These are phyloP conservation scores for Wickerhamomyces queroliae DNA, from an alignment of 805 yeast genomes.

Conservation along the genomic window DNA sequence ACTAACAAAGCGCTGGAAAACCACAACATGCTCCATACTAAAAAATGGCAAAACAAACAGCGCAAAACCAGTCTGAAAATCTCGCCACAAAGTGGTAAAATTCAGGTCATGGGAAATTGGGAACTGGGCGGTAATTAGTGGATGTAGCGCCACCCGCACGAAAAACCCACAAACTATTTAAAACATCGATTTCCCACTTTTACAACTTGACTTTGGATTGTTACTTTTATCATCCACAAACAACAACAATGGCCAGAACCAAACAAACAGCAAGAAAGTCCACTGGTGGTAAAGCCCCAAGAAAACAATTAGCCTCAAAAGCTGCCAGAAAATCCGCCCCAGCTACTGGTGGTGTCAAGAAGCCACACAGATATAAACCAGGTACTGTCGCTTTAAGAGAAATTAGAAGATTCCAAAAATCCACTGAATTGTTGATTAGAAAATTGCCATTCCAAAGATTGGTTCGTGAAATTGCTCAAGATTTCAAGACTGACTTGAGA, in stretches of 20 bases:
- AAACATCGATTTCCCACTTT: conserved; percentile 1
- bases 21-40: not conserved
- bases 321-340: conserved; percentile 94
- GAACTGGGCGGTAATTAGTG: no score
- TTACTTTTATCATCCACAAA: conserved; percentile 7
- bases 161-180: not conserved
- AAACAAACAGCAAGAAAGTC: conserved; percentile 94
- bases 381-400: conserved; percentile 96
- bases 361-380: conserved; percentile 95
- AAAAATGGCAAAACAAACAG: not conserved
- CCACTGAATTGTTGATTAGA: conserved; percentile 91
- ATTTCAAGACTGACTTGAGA: conserved; percentile 87
- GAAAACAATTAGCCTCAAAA: conserved; percentile 88
- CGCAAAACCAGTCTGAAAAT: not conserved
- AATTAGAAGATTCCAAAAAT: conserved; percentile 95
- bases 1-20: not conserved
- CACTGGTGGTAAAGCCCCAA: conserved; percentile 95
- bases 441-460: conserved; percentile 97
- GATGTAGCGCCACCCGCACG: not conserved
- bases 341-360: conserved; percentile 88
- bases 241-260: conserved; percentile 74
- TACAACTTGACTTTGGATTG: not conserved
- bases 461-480: conserved; percentile 94
- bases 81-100: no score
- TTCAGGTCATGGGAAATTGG: no score